Evolutionary conservation across 345 rosid genomes (phyloP).

Genomic region (Syzygium jambos): DNA sequence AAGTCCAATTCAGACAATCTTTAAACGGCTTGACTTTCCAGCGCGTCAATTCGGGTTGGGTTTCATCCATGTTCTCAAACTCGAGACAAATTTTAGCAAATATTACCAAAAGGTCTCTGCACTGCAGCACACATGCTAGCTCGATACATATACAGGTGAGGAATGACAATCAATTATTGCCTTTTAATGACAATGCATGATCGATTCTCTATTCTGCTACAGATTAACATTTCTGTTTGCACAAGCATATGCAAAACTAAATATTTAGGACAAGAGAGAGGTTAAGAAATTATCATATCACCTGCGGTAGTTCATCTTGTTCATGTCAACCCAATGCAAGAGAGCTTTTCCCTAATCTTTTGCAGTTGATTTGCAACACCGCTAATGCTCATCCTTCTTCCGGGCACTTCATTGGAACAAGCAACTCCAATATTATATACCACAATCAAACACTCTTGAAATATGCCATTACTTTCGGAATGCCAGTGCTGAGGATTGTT

Average conservation of each 20-base stretch:
- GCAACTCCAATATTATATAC: background rate
- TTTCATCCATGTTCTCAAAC: background rate
- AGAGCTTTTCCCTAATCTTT: background rate
- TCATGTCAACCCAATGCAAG: background rate
- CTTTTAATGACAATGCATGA: no score
- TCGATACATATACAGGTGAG: no score
- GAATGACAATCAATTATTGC: no score
- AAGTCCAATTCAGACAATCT: background rate
- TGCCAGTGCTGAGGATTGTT: background rate
- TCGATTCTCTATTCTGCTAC: no score
- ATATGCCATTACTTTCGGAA: background rate
- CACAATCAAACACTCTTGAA: background rate
- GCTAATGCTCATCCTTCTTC: background rate
- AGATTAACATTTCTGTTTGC: no score
- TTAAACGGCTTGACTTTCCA: background rate
- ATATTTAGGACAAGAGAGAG: background rate
- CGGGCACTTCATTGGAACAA: background rate
- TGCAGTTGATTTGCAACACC: background rate
- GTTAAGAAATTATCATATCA: background rate
- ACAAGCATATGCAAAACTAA: background rate
- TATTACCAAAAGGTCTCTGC: background rate
- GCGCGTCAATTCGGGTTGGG: accelerated
- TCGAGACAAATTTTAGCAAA: background rate
- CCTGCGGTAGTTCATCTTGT: background rate
- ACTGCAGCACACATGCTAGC: background rate